Evolutionary conservation across 768 basidiomycete genomes (phyloP).

Genomic region (Flagelloscypha sp.): DNA sequence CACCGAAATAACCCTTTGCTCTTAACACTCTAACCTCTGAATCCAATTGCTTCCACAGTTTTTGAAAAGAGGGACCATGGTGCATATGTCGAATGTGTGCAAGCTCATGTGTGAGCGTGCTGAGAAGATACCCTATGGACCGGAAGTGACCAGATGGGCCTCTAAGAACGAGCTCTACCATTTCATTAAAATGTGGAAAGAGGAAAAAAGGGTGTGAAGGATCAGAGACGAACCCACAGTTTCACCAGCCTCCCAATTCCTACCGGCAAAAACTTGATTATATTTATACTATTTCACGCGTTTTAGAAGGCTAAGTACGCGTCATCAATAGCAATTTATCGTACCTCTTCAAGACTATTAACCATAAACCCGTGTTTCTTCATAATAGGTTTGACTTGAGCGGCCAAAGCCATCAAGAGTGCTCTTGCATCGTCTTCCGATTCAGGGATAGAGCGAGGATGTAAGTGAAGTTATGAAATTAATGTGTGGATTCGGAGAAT

Average conservation of each 20-base stretch:
- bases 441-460: constrained; percentile 23
- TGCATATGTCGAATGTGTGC: constrained; percentile 56
- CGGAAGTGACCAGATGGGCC: constrained; percentile 52
- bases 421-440: constrained; percentile 60
- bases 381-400: constrained; percentile 80
- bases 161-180: constrained; percentile 68
- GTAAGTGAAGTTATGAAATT: constrained; percentile 68
- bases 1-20: constrained; percentile 70
- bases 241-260: constrained; percentile 83
- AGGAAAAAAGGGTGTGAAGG: not conserved
- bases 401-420: constrained; percentile 69
- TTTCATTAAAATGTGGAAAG: constrained; percentile 4
- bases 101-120: constrained; percentile 81
- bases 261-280: constrained; percentile 70
- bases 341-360: constrained; percentile 78
- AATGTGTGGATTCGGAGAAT: constrained; percentile 68
- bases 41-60: constrained; percentile 59
- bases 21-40: constrained; percentile 66
- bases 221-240: constrained; percentile 47
- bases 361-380: constrained; percentile 66
- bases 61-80: constrained; percentile 70
- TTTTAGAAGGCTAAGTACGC: not conserved
- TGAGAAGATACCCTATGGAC: constrained; percentile 61
- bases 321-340: constrained; percentile 3
- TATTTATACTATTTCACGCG: constrained; percentile 53